These are phyloP conservation scores for Capsella bursapastoris DNA, from an alignment of 345 rosid species.

Conservation along the genomic window DNA sequence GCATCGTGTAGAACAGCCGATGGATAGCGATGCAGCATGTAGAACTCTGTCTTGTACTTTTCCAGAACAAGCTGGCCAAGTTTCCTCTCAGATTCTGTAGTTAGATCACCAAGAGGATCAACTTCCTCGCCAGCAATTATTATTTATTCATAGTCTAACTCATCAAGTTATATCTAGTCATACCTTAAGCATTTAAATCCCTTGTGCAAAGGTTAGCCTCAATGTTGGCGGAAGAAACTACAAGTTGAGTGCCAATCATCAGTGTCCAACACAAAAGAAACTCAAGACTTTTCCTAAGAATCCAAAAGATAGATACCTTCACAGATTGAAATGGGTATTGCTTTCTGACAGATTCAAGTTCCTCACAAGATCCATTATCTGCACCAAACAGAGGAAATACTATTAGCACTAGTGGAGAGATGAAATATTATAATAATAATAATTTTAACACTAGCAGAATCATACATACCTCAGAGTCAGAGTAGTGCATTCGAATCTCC, in stretches of 20 bases:
- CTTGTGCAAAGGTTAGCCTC: conserved; percentile 78
- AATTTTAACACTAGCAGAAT: background rate
- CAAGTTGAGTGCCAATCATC: conserved; percentile 36
- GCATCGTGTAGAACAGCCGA: background rate
- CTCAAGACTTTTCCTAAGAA: too few species aligned
- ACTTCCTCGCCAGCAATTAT: too few species aligned
- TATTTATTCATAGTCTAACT: too few species aligned
- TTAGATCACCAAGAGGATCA: too few species aligned
- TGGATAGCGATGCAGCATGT: too few species aligned
- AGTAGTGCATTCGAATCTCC: conserved; percentile 50
- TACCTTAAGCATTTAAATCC: conserved; percentile 87
- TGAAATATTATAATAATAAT: background rate
- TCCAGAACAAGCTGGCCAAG: too few species aligned
- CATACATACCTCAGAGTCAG: conserved; percentile 38
- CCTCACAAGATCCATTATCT: conserved; percentile 80
- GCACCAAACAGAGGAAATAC: conserved; percentile 23
- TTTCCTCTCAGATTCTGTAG: too few species aligned
- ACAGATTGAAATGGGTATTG: conserved; percentile 82
- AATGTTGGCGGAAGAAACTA: conserved; percentile 74
- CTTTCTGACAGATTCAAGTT: conserved; percentile 69
- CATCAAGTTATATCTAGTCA: too few species aligned
- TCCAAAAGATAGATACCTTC: conserved; percentile 52
- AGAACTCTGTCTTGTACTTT: too few species aligned
- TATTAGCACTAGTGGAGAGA: background rate
- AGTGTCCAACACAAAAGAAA: background rate